Base-by-base conservation (phyloP, 2,329 filamentous ascomycete genomes). In the Aspergillus sp. region DNA sequence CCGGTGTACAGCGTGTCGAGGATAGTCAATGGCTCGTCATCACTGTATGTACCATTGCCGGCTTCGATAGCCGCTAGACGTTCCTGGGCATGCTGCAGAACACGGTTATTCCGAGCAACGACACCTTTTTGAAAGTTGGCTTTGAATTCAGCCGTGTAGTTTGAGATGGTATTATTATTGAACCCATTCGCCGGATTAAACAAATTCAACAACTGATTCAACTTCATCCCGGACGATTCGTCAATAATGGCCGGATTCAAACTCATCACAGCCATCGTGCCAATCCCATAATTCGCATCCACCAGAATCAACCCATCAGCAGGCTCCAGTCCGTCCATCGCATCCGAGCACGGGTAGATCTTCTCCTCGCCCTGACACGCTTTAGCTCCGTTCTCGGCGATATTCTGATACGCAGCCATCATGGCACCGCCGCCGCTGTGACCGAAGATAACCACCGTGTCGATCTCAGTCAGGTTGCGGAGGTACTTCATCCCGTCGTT, bases 381-480 rank as follows among this genome's bases (percentile, higher is more conserved):
- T 7, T 40, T 30, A 5, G 43, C 35, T 7, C 50, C 51, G 33
- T 52, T 52, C 46, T 54, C 51, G 11, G 51, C 51, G 29, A 52
- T 42, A 19, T 52, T 52, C 37, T 51, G 51, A 33, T 52, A 54
- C 3, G 45, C 43, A 39, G 47, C 38, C 48, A 54, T 47, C 48
- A 52, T 44, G 9, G 47, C 45, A 40, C 50, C 51, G 6, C 51
- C 51, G 11, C 51, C 76, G 1, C 70, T 73, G 52, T 75, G 77
- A 1, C 75, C 74, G 2, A 78, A 60, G 1, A 74, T 71, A 2
- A 76, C 68, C 33, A 69, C 69, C 47, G 75, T 71, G 13, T 63
- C 60, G 32, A 69, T 68, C 13, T 73, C 68, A 1, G 42, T 47
- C 30, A 41, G 45, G 39, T 54, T 52, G 11, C 42, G 40, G 2